Conservation (phyloP, 2,329 filamentous ascomycete species). For the Fusarium brevicatenulatum region DNA sequence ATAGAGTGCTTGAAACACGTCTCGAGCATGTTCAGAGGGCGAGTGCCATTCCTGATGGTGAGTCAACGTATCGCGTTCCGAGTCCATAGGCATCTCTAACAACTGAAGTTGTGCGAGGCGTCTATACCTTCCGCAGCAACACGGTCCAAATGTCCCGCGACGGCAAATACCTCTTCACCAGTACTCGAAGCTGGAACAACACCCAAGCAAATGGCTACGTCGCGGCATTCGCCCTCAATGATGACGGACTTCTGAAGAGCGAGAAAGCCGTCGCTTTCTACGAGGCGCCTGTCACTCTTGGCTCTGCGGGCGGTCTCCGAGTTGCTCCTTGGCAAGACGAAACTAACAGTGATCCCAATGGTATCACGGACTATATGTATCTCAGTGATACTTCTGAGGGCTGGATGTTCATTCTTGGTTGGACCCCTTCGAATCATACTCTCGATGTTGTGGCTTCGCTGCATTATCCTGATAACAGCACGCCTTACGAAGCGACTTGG, state of each 20-base stretch:
- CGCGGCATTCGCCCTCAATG: not conserved
- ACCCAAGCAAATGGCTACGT: conserved; percentile 7
- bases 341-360: not conserved
- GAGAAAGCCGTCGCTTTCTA: not conserved
- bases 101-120: not conserved
- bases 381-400: conserved; percentile 1
- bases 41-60: not conserved
- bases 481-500: conserved; percentile 8
- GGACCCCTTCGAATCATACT: not conserved
- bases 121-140: conserved; percentile 2
- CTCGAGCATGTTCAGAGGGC: conserved; percentile 1
- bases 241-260: not conserved
- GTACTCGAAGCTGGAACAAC: conserved; percentile 7
- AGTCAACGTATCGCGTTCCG: not conserved
- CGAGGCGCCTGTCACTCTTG: conserved; percentile 5
- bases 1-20: not conserved
- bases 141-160: conserved; percentile 6
- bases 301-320: not conserved
- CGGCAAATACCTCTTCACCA: not conserved
- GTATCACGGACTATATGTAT: conserved; percentile 3
- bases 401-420: conserved; percentile 1
- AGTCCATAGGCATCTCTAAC: not conserved
- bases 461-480: not conserved
- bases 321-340: not conserved
- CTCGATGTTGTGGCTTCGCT: not conserved